Base-by-base conservation (phyloP, 1,139 yeast genomes). In the Meyerozyma sp. region DNA sequence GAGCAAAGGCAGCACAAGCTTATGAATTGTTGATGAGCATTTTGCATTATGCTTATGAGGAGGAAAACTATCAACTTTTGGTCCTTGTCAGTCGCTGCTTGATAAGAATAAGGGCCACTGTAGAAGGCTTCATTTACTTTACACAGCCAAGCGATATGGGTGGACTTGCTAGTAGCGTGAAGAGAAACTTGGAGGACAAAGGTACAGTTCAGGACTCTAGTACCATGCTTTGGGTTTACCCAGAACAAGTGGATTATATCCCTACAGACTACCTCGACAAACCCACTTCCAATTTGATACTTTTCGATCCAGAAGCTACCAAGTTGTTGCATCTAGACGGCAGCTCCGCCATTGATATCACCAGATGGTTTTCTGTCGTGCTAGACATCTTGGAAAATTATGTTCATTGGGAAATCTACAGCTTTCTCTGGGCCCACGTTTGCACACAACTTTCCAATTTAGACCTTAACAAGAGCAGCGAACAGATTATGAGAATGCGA, bases 361-460 rank as follows among this genome's bases (percentile, higher is more conserved):
- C 73, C 4, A 54, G 59, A 14, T 81, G 89, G 85, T 61, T 84
- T 8, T 59, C 69, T 2, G 51, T 79, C 11, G 78, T 82, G 2
- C 59, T 77, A 14, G 63, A 66, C 11, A 67, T 84, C 0, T 59
- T 84, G 54, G 74, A 72, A n/a, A 65, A 69, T 11, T 84, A 82
- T 36, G 67, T 77, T 20, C 74, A 77, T 45, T 86, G 93, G 91
- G 93, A 84, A 48, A 61, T 81, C 1, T 87, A 81, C 56, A 79
- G 90, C 0, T 84, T 72, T 54, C 62, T 81, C 1, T 69, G 86
- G 71, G 79, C 85, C 0, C 90, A 84, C 59, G 71, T 85, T 45
- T 82, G 89, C 51, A 77, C 87, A 0, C 96, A 88, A 56, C 58
- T 89, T 30, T 70, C 90, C 3, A 84, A 84, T 52, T 61, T 82